phyloP scores from a whole-genome alignment of 805 yeast genomes.

The Candida hispaniensis region DNA sequence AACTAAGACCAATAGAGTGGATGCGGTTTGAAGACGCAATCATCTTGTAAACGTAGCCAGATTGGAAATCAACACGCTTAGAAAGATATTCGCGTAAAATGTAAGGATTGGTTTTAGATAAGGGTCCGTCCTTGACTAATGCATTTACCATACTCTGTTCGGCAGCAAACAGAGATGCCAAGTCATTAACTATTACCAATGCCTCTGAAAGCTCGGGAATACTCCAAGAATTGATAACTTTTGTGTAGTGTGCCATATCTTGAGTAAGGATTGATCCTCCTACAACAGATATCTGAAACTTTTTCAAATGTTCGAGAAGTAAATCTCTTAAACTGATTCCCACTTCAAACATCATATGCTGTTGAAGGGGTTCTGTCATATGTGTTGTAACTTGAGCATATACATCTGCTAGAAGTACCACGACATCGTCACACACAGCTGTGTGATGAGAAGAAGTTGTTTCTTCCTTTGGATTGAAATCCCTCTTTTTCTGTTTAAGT shows the following conservation, averaged over 20 bases:
- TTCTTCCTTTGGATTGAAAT: constrained; percentile 40
- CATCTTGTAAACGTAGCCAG: constrained; percentile 13
- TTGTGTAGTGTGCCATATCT: constrained; percentile 70
- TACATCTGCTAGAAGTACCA: constrained; percentile 40
- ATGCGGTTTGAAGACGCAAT: constrained; percentile 9
- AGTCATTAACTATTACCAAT: constrained; percentile 63
- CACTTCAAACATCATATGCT: constrained; percentile 40
- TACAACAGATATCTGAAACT: constrained; percentile 61
- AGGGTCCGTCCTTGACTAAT: constrained; percentile 68
- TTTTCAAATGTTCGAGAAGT: constrained; percentile 61
- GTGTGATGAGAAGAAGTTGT: constrained; percentile 34
- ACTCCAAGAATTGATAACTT: constrained; percentile 55
- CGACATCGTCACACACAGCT: constrained; percentile 54
- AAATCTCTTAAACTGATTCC: constrained; percentile 49
- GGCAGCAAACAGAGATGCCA: constrained; percentile 75
- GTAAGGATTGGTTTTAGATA: constrained; percentile 35
- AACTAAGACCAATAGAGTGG: constrained; percentile 12
- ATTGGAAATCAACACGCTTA: constrained; percentile 54
- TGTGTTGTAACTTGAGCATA: constrained; percentile 31
- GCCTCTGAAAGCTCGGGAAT: constrained; percentile 49
- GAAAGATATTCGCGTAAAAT: constrained; percentile 55
- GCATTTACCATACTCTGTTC: constrained; percentile 72
- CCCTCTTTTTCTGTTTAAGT: constrained; percentile 64
- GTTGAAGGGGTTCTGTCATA: constrained; percentile 40
- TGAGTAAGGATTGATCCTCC: constrained; percentile 75